Percentiles rank a stretch among this genome's conserved stretches.
Evolutionary conservation across 2,329 filamentous ascomycete species (phyloP).

Genomic region (Aphanoascus verrucosus): DNA sequence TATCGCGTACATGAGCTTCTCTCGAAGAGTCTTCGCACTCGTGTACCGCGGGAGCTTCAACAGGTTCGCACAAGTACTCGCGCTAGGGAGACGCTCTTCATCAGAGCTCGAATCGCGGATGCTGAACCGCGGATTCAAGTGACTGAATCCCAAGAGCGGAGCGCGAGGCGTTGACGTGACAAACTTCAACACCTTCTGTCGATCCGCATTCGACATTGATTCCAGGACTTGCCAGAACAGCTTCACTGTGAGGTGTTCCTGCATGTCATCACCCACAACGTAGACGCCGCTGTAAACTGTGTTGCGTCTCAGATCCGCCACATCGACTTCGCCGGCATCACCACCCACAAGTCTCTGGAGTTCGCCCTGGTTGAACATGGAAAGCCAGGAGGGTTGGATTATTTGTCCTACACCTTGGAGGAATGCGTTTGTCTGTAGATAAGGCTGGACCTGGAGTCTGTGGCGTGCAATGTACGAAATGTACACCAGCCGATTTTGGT

Average conservation of each 20-base stretch:
- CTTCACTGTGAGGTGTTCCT: slow-evolving; percentile 74
- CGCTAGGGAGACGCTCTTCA: slow-evolving; percentile 71
- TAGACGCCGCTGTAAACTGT: slow-evolving; percentile 85
- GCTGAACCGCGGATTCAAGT: slow-evolving; percentile 74
- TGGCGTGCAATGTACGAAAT: slow-evolving; percentile 85
- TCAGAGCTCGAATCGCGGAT: slow-evolving; percentile 76
- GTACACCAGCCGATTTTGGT: slow-evolving; percentile 87
- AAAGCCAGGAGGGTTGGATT: slow-evolving; percentile 84
- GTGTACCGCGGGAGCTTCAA: slow-evolving; percentile 81
- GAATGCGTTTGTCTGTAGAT: slow-evolving; percentile 75
- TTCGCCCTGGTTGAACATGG: slow-evolving; percentile 97
- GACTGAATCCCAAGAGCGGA: slow-evolving; percentile 76
- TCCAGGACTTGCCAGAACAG: slow-evolving; percentile 89
- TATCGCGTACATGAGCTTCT: slow-evolving; percentile 81
- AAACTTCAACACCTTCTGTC: slow-evolving; percentile 82
- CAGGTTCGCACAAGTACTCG: slow-evolving; percentile 91
- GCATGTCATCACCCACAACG: slow-evolving; percentile 71
- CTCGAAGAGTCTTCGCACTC: slow-evolving; percentile 52
- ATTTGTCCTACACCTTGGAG: slow-evolving; percentile 75
- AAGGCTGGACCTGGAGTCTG: slow-evolving; percentile 69
- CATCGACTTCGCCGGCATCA: slow-evolving; percentile 72
- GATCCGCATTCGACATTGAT: slow-evolving; percentile 61
- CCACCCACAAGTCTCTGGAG: slow-evolving; percentile 88
- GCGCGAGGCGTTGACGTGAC: slow-evolving; percentile 88
- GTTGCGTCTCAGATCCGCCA: slow-evolving; percentile 73